phyloP scores from a whole-genome alignment of 805 yeast species.

The Ogataea trehaloabstinens region DNA sequence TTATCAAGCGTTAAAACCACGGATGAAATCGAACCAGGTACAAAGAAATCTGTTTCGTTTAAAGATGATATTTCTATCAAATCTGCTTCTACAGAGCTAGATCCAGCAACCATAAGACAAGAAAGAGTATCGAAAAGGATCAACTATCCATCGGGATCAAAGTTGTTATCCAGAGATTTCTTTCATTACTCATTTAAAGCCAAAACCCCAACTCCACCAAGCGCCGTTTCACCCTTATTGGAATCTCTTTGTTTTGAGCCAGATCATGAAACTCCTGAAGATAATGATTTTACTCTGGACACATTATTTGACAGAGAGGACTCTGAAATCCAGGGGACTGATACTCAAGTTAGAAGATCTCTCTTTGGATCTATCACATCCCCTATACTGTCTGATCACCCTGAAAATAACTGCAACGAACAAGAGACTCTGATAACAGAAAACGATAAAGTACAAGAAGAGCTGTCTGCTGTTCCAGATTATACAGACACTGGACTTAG shows the following conservation, averaged over 20 bases:
- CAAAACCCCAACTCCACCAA: not conserved
- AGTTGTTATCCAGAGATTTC: constrained; percentile 7
- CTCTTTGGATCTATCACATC: not conserved
- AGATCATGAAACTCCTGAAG: constrained; percentile 19
- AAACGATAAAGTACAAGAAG: not conserved
- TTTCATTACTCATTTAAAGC: constrained; percentile 2
- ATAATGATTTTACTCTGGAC: constrained; percentile 9
- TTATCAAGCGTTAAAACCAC: not conserved
- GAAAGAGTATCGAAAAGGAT: constrained; percentile 3
- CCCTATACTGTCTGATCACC: not conserved
- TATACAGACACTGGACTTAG: not conserved
- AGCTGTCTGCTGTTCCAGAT: not conserved
- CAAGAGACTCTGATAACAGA: not conserved
- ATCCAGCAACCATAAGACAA: not conserved
- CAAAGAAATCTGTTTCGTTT: constrained; percentile 20
- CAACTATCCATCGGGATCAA: constrained; percentile 7
- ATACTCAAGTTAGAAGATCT: not conserved
- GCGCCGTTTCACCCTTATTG: constrained; percentile 5
- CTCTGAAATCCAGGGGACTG: not conserved
- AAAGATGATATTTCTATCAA: constrained; percentile 16
- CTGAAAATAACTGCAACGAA: not conserved
- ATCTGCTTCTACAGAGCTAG: constrained; percentile 7
- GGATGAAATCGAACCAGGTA: constrained; percentile 10
- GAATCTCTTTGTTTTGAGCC: constrained; percentile 21
- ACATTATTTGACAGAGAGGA: constrained; percentile 5